These are phyloP conservation scores for Rutstroemia sp. DNA, from an alignment of 2,329 filamentous ascomycete species.

Conservation along the genomic window DNA sequence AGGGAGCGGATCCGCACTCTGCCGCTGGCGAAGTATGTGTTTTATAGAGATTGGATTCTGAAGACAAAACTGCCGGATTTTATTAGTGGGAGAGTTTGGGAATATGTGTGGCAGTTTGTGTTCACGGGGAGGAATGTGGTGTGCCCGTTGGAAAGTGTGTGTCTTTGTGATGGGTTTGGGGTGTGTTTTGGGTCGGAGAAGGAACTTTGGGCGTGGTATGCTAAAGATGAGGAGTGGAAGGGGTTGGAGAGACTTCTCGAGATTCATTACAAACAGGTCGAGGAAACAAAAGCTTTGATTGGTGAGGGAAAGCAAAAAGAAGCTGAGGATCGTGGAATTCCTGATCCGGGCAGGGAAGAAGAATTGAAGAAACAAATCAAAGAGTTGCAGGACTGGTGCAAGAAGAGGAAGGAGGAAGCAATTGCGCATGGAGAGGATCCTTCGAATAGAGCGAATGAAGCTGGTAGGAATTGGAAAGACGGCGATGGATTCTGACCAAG, in stretches of 20 bases:
- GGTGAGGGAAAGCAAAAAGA: neutral
- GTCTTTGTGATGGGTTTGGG: slow-evolving; percentile 29
- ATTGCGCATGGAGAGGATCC: slow-evolving; percentile 19
- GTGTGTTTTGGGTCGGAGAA: slow-evolving; percentile 26
- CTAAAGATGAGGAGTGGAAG: neutral
- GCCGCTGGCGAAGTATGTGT: slow-evolving; percentile 45
- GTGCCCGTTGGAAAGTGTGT: slow-evolving; percentile 23
- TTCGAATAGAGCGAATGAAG: slow-evolving; percentile 18
- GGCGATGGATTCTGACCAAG: slow-evolving; percentile 14
- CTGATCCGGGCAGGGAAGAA: slow-evolving; percentile 10
- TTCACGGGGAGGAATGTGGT: slow-evolving; percentile 42
- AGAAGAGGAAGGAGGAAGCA: slow-evolving; percentile 12
- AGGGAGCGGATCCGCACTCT: slow-evolving; percentile 42
- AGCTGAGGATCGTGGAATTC: neutral
- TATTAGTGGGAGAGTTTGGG: slow-evolving; percentile 51
- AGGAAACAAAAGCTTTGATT: neutral
- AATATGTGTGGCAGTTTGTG: slow-evolving; percentile 60
- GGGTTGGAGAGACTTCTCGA: neutral
- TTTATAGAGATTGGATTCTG: slow-evolving; percentile 53
- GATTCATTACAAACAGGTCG: neutral
- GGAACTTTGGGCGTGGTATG: slow-evolving; percentile 12
- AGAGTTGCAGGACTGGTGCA: slow-evolving; percentile 14
- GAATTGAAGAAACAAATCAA: slow-evolving; percentile 14
- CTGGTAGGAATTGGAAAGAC: slow-evolving; percentile 17
- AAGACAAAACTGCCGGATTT: slow-evolving; percentile 46